Evolutionary conservation across 2,329 filamentous ascomycete genomes (phyloP).

Genomic region (Pyrenochaeta sp.): DNA sequence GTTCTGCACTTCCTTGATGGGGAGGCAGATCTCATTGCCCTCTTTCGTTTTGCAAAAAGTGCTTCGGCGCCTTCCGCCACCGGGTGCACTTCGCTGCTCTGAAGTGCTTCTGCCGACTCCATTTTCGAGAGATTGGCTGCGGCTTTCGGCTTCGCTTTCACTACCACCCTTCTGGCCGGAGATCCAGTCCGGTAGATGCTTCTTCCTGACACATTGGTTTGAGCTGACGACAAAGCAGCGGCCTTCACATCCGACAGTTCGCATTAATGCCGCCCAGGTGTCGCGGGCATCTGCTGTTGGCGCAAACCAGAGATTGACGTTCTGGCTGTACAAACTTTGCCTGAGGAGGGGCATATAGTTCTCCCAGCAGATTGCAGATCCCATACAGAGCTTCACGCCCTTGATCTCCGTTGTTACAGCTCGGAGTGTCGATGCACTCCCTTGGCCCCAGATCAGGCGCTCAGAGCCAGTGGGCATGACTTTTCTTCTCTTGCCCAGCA

Average conservation of each 20-base stretch:
- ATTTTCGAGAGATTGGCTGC: conserved; percentile 6
- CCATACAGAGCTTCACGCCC: conserved; percentile 80
- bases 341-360: conserved; percentile 93
- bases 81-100: conserved; percentile 10
- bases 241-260: conserved; percentile 81
- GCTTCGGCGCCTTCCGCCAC: conserved; percentile 45
- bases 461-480: conserved; percentile 91
- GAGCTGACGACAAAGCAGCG: conserved; percentile 84
- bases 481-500: conserved; percentile 86
- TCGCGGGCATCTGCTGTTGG: conserved; percentile 87
- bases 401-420: conserved; percentile 82
- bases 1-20: conserved; percentile 27
- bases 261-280: conserved; percentile 83
- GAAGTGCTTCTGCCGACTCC: conserved; percentile 6
- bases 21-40: conserved; percentile 57
- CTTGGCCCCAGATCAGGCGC: conserved; percentile 87
- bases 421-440: conserved; percentile 76
- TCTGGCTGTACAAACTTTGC: conserved; percentile 84
- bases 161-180: conserved; percentile 26
- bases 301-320: conserved; percentile 89
- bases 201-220: conserved; percentile 77
- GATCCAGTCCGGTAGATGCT: conserved; percentile 66
- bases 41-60: conserved; percentile 51
- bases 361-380: conserved; percentile 93
- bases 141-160: conserved; percentile 3